Conservation (phyloP, 2,329 filamentous ascomycete genomes). For the Ceratocystis eucalypticola region DNA sequence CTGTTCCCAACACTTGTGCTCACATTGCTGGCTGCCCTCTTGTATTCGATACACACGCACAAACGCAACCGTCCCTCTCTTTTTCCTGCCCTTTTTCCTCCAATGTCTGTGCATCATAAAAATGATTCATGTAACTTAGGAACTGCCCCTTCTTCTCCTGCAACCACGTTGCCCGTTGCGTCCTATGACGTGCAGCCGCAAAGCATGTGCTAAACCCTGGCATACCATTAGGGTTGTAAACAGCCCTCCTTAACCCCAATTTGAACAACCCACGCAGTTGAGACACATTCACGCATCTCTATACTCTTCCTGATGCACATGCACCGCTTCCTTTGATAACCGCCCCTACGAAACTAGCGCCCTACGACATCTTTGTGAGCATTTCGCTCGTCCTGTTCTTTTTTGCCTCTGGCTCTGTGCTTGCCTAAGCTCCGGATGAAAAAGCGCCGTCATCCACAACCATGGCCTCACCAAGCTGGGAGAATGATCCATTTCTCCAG, state of each 20-base stretch:
- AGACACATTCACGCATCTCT: background rate
- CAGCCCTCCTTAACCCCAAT: background rate
- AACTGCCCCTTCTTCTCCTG: background rate
- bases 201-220: background rate
- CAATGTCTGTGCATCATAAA: background rate
- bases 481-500: slow-evolving; percentile 59
- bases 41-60: background rate
- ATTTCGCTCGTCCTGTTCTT: background rate
- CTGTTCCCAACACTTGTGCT: no score
- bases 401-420: background rate
- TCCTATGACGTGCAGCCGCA: background rate
- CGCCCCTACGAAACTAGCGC: no score
- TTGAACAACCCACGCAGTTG: no score
- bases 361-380: background rate
- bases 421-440: slow-evolving; percentile 8
- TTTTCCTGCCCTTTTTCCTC: background rate
- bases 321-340: no score
- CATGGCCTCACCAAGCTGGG: slow-evolving; percentile 56
- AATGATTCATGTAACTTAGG: background rate
- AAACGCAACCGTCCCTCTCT: background rate
- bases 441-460: slow-evolving; percentile 22
- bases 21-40: background rate
- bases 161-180: background rate
- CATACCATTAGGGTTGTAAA: background rate
- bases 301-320: background rate